Evolutionary conservation across 2,329 filamentous ascomycete genomes (phyloP).

Genomic region (Talaromyces sp.): DNA sequence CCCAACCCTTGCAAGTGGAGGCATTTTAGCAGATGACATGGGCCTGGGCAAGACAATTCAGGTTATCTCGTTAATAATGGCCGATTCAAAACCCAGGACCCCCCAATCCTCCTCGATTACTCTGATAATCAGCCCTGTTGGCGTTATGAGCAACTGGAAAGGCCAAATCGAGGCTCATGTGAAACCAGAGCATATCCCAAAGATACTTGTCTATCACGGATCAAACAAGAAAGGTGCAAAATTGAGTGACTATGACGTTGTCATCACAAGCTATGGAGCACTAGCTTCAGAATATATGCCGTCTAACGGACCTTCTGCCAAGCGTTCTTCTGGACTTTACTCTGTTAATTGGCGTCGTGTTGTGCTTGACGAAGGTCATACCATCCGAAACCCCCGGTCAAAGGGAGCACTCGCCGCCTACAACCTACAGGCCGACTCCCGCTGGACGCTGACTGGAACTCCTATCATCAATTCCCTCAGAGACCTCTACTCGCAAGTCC

Average conservation of each 20-base stretch:
- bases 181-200: slow-evolving; percentile 55
- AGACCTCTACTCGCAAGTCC: slow-evolving; percentile 73
- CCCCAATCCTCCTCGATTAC: slow-evolving; percentile 54
- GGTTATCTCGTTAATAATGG: slow-evolving; percentile 71
- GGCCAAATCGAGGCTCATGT: slow-evolving; percentile 72
- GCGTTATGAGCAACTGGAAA: slow-evolving; percentile 87
- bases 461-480: slow-evolving; percentile 78
- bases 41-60: slow-evolving; percentile 85
- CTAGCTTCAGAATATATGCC: slow-evolving; percentile 60
- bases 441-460: slow-evolving; percentile 76
- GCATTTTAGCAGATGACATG: slow-evolving; percentile 90
- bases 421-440: slow-evolving; percentile 60
- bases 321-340: slow-evolving; percentile 48
- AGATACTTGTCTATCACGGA: slow-evolving; percentile 70
- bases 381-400: slow-evolving; percentile 69
- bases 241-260: slow-evolving; percentile 63
- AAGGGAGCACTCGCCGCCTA: slow-evolving; percentile 66
- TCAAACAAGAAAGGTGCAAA: slow-evolving; percentile 47
- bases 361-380: slow-evolving; percentile 78
- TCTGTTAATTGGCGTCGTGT: slow-evolving; percentile 69
- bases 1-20: slow-evolving; percentile 67
- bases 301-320: slow-evolving; percentile 20
- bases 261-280: slow-evolving; percentile 80
- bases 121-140: slow-evolving; percentile 73
- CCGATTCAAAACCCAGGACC: slow-evolving; percentile 41